These are phyloP conservation scores for Boletellus ananiceps DNA, from an alignment of 768 basidiomycete genomes.

Conservation along the genomic window DNA sequence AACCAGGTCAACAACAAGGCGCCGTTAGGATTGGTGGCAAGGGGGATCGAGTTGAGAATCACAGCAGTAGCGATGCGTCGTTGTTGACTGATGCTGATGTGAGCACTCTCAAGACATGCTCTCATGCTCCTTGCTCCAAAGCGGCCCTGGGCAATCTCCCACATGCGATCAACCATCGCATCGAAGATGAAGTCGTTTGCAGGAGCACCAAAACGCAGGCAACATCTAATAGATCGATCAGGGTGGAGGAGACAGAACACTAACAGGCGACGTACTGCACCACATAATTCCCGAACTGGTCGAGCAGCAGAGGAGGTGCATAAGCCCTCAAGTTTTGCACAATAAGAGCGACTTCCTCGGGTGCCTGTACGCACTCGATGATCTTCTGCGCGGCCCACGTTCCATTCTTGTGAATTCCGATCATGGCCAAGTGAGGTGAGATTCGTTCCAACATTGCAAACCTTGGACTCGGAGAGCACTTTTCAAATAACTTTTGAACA, in stretches of 20 bases:
- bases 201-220: conserved; percentile 85
- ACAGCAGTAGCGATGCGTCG: conserved; percentile 93
- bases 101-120: conserved; percentile 89
- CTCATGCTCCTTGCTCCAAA: conserved; percentile 98
- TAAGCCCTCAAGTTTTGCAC: conserved; percentile 87
- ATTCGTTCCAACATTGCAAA: conserved; percentile 93
- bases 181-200: conserved; percentile 96
- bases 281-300: conserved; percentile 92
- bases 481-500: conserved; percentile 96
- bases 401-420: conserved; percentile 98
- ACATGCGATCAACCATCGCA: conserved; percentile 95
- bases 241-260: background rate
- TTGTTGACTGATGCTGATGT: conserved; percentile 84
- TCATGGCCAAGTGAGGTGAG: conserved; percentile 90
- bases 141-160: conserved; percentile 97
- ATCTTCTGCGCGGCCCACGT: conserved; percentile 99
- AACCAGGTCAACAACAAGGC: conserved; percentile 95
- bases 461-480: conserved; percentile 70
- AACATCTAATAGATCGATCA: conserved; percentile 52
- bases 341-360: conserved; percentile 83
- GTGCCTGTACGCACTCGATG: conserved; percentile 87
- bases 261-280: conserved; percentile 61
- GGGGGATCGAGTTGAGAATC: conserved; percentile 94
- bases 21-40: conserved; percentile 97
- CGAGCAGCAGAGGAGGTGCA: conserved; percentile 87